These are phyloP conservation scores for Agaricales sp. DNA, from an alignment of 1,284 basidiomycete genomes.

Conservation along the genomic window DNA sequence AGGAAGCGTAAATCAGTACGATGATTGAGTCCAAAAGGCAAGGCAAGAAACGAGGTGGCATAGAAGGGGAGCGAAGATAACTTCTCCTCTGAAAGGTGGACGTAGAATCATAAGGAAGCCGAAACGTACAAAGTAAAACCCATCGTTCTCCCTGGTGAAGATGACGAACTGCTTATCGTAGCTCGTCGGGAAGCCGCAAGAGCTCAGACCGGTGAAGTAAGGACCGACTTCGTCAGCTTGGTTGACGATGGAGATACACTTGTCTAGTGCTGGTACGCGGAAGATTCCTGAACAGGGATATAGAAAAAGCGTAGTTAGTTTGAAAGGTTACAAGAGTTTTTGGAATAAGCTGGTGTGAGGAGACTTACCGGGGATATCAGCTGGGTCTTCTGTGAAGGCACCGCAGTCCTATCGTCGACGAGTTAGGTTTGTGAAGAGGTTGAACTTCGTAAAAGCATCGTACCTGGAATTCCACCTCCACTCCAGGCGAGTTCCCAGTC, in stretches of 20 bases:
- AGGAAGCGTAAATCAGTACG: not conserved
- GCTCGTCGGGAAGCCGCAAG: not conserved
- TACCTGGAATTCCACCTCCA: not conserved
- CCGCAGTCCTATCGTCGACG: not conserved
- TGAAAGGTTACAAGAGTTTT: not conserved
- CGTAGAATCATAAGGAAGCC: no score
- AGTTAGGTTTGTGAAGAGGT: no score
- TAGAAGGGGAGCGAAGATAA: no score
- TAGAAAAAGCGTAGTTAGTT: no score
- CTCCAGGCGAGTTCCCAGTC: not conserved
- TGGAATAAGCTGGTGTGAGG: not conserved
- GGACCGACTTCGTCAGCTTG: not conserved
- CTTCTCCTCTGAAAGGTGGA: no score
- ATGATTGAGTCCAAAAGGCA: not conserved
- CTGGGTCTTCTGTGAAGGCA: not conserved
- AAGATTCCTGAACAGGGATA: not conserved
- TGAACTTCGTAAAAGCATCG: no score
- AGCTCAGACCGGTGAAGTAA: not conserved
- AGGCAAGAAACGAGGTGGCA: not conserved
- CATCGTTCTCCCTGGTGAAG: not conserved
- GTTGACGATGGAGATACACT: constrained; percentile 1
- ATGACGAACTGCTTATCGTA: constrained; percentile 1
- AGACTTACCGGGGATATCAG: not conserved
- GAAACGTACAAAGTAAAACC: not conserved
- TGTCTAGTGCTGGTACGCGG: not conserved